Percentiles rank a stretch among this genome's conserved stretches.
phyloP scores from a whole-genome alignment of 345 rosid species.

The Heritiera fomes region DNA sequence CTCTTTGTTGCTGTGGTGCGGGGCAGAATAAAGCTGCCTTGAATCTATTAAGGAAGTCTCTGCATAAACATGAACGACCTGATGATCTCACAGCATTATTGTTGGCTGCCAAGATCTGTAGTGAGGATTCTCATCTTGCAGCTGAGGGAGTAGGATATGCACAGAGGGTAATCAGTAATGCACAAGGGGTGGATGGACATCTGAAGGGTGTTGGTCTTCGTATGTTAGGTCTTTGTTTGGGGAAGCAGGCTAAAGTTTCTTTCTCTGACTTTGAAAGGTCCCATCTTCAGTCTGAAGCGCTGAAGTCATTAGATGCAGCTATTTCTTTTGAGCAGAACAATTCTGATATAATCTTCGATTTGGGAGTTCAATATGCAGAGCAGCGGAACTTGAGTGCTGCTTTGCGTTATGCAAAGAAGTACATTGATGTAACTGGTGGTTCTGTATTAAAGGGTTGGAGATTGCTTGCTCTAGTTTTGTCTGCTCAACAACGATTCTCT shows the following conservation, averaged over 20 bases:
- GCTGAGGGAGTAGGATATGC: constrained; percentile 84
- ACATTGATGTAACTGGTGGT: constrained; percentile 81
- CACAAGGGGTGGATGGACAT: constrained; percentile 65
- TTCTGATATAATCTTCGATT: constrained; percentile 72
- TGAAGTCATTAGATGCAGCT: constrained; percentile 76
- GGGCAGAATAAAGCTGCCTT: constrained; percentile 63
- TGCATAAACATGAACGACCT: constrained; percentile 75
- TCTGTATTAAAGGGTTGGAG: constrained; percentile 89
- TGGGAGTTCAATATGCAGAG: constrained; percentile 85
- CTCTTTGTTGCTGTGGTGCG: constrained; percentile 70
- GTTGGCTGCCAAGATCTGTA: constrained; percentile 85
- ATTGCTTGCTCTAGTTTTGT: constrained; percentile 72
- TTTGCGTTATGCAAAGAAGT: constrained; percentile 66
- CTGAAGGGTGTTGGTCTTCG: constrained; percentile 71
- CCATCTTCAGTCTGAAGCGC: constrained; percentile 69
- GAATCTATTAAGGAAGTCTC: constrained; percentile 78
- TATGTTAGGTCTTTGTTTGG: constrained; percentile 84
- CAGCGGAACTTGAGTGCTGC: constrained; percentile 76
- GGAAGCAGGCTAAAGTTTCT: constrained; percentile 71
- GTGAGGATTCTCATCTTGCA: constrained; percentile 68
- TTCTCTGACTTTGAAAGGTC: constrained; percentile 86
- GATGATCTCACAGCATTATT: constrained; percentile 67
- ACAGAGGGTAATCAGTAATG: constrained; percentile 57
- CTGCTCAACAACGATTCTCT: constrained; percentile 82
- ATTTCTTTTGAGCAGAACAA: constrained; percentile 62